Evolutionary conservation across 257 asterid species (phyloP).

Genomic region (Marsdenia floribunda): DNA sequence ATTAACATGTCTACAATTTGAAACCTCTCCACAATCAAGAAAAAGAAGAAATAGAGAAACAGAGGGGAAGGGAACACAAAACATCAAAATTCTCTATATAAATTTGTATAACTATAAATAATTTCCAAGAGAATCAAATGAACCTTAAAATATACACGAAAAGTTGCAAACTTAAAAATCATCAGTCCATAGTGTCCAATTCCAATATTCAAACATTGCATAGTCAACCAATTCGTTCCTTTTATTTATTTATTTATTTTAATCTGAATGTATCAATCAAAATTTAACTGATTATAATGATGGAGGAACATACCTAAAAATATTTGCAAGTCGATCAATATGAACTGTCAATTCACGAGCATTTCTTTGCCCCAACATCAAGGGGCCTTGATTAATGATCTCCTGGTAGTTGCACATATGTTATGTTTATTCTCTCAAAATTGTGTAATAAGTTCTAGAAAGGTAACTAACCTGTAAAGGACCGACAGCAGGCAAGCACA

Average conservation of each 20-base stretch:
- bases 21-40: conserved; percentile 22
- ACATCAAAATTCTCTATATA: neutral
- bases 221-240: neutral
- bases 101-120: neutral
- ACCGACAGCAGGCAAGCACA: conserved; percentile 74
- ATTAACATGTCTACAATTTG: conserved; percentile 65
- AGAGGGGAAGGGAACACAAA: neutral
- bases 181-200: neutral
- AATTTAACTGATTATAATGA: neutral
- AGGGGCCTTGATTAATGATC: conserved; percentile 77
- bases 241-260: too few relatives aligned
- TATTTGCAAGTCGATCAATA: conserved; percentile 88
- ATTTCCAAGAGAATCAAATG: neutral
- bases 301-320: conserved; percentile 55
- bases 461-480: conserved; percentile 70
- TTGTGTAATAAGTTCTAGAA: conserved; percentile 19
- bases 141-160: neutral
- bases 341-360: conserved; percentile 96
- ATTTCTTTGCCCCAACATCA: conserved; percentile 68
- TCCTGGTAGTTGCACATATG: conserved; percentile 57
- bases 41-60: conserved; percentile 11
- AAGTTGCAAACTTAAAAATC: neutral
- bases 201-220: neutral
- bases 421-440: conserved; percentile 20
- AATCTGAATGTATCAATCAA: too few relatives aligned